Percentiles rank a stretch among this genome's conserved stretches.
phyloP scores from a whole-genome alignment of 306 rosid species.

The Clitoria ternatea region DNA sequence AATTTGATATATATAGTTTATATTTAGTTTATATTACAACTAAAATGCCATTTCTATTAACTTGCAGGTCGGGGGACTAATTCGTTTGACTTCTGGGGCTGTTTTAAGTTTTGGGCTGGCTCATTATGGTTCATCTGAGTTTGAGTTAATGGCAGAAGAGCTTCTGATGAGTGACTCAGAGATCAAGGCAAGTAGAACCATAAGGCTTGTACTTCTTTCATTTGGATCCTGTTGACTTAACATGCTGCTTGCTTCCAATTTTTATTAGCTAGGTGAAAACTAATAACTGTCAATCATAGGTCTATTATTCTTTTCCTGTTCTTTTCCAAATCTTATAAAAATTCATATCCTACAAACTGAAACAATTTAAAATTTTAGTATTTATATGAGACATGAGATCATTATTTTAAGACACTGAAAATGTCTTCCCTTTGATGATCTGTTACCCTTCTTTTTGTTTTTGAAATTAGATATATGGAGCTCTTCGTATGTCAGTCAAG shows the following conservation, averaged over 20 bases:
- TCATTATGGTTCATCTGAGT: slow-evolving; percentile 82
- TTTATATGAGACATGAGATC: neutral
- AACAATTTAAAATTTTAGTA: neutral
- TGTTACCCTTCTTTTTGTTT: neutral
- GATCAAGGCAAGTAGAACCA: slow-evolving; percentile 63
- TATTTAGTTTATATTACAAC: too few species aligned
- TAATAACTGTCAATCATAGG: neutral
- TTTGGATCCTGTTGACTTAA: neutral
- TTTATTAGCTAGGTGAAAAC: slow-evolving; percentile 1
- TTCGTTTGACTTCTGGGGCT: slow-evolving; percentile 66
- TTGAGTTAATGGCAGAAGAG: slow-evolving; percentile 98
- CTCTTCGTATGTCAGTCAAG: slow-evolving; percentile 95
- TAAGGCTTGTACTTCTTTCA: neutral
- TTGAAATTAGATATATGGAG: slow-evolving; percentile 74
- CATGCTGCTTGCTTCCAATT: neutral
- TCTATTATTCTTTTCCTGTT: neutral
- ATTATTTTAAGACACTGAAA: slow-evolving; percentile 7
- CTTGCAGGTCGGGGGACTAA: slow-evolving; percentile 83
- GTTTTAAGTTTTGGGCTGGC: slow-evolving; percentile 91
- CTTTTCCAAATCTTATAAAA: slow-evolving; percentile 1
- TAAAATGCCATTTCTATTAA: slow-evolving; percentile 10
- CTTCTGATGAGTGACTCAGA: slow-evolving; percentile 95
- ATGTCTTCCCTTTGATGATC: neutral
- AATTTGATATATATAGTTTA: slow-evolving; percentile 7
- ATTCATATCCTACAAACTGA: slow-evolving; percentile 18